phyloP scores from a whole-genome alignment of 768 basidiomycete species.

The Lactarius sanguifluus region DNA sequence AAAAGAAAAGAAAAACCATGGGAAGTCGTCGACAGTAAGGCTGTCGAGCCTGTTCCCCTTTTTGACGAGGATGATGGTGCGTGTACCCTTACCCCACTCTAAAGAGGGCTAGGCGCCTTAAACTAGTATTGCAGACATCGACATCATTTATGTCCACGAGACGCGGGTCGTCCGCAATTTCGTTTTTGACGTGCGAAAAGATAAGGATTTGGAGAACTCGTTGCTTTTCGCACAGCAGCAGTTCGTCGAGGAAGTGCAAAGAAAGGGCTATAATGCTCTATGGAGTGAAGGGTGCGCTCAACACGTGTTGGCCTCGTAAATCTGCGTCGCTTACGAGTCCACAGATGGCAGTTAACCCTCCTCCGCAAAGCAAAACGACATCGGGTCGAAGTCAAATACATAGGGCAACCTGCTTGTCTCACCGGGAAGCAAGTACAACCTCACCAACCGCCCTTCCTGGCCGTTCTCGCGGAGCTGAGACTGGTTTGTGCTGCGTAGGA shows the following conservation, averaged over 20 bases:
- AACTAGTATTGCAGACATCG: constrained; percentile 46
- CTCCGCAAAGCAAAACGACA: constrained; percentile 60
- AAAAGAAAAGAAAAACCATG: constrained; percentile 59
- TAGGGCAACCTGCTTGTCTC: constrained; percentile 61
- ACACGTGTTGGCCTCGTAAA: constrained; percentile 4
- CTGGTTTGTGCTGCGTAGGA: constrained; percentile 12
- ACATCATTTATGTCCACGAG: constrained; percentile 55
- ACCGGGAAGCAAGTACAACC: constrained; percentile 47
- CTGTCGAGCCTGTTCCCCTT: constrained; percentile 62
- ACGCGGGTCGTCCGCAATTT: constrained; percentile 59
- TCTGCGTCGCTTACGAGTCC: constrained; percentile 5
- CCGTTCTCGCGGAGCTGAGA: constrained; percentile 49
- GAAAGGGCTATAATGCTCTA: constrained; percentile 61
- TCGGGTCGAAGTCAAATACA: constrained; percentile 70
- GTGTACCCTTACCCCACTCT: constrained; percentile 26
- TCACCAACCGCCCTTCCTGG: constrained; percentile 65
- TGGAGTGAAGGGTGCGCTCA: constrained; percentile 61
- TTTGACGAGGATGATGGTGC: constrained; percentile 61
- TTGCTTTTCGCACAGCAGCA: constrained; percentile 64
- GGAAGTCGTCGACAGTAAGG: constrained; percentile 73
- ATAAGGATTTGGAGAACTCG: constrained; percentile 50
- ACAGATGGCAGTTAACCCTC: constrained; percentile 66
- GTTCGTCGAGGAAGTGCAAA: constrained; percentile 53
- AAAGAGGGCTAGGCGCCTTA: neutral
- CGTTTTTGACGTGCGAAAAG: constrained; percentile 56